These are phyloP conservation scores for Peniophora sp. DNA, from an alignment of 1,284 basidiomycete species.

Conservation along the genomic window DNA sequence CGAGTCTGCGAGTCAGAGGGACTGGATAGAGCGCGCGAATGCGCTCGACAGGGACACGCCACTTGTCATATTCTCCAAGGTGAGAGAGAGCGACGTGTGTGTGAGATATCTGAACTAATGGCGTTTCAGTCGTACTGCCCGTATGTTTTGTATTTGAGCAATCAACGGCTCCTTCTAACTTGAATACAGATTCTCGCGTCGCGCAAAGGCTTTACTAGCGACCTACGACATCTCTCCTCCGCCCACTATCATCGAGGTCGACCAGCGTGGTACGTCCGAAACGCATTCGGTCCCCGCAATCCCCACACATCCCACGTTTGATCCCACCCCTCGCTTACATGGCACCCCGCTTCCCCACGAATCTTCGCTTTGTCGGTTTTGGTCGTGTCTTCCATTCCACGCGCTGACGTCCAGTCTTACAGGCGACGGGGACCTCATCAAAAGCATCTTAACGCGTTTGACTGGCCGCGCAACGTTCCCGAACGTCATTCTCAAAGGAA, in stretches of 20 bases:
- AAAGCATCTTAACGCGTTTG: constrained; percentile 56
- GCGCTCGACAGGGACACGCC: constrained; percentile 47
- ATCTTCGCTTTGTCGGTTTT: too few relatives aligned
- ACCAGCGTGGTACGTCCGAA: constrained; percentile 47
- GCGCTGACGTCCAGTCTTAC: constrained; percentile 24
- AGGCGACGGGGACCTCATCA: constrained; percentile 59
- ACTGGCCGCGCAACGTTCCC: constrained; percentile 69
- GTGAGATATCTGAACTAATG: too few relatives aligned
- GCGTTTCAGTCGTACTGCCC: constrained; percentile 57
- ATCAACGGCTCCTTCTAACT: neutral
- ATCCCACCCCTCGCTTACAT: neutral
- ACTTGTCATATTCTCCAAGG: constrained; percentile 77
- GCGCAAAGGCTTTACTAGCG: constrained; percentile 62
- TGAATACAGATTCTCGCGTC: constrained; percentile 40
- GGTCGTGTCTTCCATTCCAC: neutral
- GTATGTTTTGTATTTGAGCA: constrained; percentile 25
- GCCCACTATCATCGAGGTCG: constrained; percentile 70
- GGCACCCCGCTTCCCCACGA: constrained; percentile 1
- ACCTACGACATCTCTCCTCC: constrained; percentile 59
- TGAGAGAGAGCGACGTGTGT: constrained; percentile 13
- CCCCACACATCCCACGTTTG: neutral
- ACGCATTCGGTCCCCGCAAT: neutral
- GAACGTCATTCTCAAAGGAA: constrained; percentile 60
- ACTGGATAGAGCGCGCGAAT: constrained; percentile 42
- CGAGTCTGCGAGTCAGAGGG: constrained; percentile 11